Evolutionary conservation across 2,329 filamentous ascomycete genomes (phyloP), one percentile per base, ranked within the genome.

Genomic region (Trichoderma guizhouense): DNA sequence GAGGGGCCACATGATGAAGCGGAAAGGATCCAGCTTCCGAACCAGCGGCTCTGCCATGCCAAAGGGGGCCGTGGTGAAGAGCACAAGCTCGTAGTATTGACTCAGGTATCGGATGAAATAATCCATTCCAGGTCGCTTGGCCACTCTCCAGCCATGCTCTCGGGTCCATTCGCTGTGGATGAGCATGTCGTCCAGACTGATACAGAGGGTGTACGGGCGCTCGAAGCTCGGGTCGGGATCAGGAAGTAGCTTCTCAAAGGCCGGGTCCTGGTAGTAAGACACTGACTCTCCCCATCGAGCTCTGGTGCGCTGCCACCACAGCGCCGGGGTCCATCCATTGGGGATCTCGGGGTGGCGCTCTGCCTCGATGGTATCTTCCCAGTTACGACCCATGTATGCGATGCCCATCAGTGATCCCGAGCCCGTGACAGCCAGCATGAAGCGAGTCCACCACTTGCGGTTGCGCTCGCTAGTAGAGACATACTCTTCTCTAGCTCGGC

Each of bases 61-160:
- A 78, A 91, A 93, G 0, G 95, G 94, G 61, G 96, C 91, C 51
- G 89, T 93, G 36, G 96, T 99, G 84, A 98, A 99, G 75, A 99
- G 90, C 67, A 98, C 96, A 69, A 99, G 87, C 82, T 99, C 96
- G 80, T 98, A 99, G 87, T 99, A 98, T 82, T 98, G 95, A 83
- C 93, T 95, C 63, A 99, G 88, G 82, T 99, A 99, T 79, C 93
- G 93, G 74, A 99, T 85, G 85, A 99, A 99, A 85, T 99, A 99
- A 84, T 99, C 96, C 73, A 97, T 89, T 60, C 96, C 96, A 43
- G 96, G 96, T 64, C 96, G 90, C 85, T 99, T 99, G 32, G 96
- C 96, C 73, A 97, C 88, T 76, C 95, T 90, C 94, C 96, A 99
- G 72, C 96, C 96, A 79, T 98, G 92, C 80, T 98, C 93, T 71